A percentile compares a stretch with the other conserved stretches of the same genome.
These are phyloP conservation scores for Xylaria sp. DNA, from an alignment of 2,329 filamentous ascomycete genomes.

Conservation along the genomic window DNA sequence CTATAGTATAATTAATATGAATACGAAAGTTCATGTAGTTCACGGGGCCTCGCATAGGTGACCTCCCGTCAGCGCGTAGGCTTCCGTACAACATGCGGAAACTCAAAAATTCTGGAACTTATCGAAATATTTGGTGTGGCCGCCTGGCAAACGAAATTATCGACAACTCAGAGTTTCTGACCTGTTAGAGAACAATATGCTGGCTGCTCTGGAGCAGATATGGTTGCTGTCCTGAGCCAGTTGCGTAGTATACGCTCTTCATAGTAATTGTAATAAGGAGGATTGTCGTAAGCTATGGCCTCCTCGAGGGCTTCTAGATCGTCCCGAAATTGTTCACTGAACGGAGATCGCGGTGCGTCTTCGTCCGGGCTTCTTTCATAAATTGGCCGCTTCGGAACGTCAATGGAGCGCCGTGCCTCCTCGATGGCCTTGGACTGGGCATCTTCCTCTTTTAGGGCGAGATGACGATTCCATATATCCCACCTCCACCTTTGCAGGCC, in stretches of 20 bases:
- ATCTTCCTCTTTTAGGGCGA: neutral
- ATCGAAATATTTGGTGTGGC: neutral
- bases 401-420: slow-evolving; percentile 25
- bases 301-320: slow-evolving; percentile 18
- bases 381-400: slow-evolving; percentile 21
- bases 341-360: slow-evolving; percentile 25
- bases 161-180: neutral
- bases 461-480: slow-evolving; percentile 20
- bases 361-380: neutral
- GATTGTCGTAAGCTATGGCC: neutral
- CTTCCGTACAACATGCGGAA: too few relatives aligned
- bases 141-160: neutral
- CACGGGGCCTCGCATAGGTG: too few relatives aligned
- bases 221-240: slow-evolving; percentile 3
- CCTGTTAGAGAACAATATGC: too few relatives aligned
- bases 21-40: too few relatives aligned
- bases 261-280: neutral
- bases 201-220: slow-evolving; percentile 9
- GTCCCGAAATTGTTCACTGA: slow-evolving; percentile 25
- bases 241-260: neutral
- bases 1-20: too few relatives aligned
- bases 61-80: too few relatives aligned
- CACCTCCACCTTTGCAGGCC: slow-evolving; percentile 18
- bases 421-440: slow-evolving; percentile 8
- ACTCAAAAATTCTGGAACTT: neutral